These are phyloP conservation scores for Xylaria scruposa DNA, from an alignment of 495 filamentous ascomycete genomes.

Conservation along the genomic window DNA sequence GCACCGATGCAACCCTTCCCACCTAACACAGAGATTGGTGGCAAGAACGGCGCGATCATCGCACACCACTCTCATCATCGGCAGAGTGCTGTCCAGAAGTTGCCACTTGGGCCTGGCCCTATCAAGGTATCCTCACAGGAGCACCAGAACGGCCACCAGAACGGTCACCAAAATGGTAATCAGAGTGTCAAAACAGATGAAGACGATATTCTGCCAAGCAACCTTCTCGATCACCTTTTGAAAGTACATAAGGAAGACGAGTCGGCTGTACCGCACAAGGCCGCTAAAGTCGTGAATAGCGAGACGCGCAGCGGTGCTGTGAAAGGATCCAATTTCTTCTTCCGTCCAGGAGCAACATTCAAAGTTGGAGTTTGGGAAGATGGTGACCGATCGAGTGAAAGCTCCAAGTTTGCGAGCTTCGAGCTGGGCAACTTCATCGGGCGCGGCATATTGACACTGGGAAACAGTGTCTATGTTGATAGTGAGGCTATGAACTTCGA, in stretches of 20 bases:
- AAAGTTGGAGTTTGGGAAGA: conserved; percentile 45
- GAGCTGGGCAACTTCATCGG: conserved; percentile 24
- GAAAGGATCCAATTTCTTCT: conserved; percentile 42
- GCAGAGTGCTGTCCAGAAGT: not conserved
- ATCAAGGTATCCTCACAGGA: not conserved
- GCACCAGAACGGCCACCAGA: not conserved
- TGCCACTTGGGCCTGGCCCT: not conserved
- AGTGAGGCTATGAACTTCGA: conserved; percentile 30
- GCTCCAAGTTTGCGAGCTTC: conserved; percentile 17
- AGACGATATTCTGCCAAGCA: no score
- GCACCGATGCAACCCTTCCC: conserved; percentile 46
- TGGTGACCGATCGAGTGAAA: conserved; percentile 2
- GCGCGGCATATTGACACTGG: conserved; percentile 24
- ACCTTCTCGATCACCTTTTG: not conserved
- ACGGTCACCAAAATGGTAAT: conserved; percentile 9
- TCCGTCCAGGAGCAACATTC: conserved; percentile 38
- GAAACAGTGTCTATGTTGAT: conserved; percentile 26
- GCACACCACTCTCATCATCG: not conserved
- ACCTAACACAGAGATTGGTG: conserved; percentile 25
- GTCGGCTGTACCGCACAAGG: conserved; percentile 6
- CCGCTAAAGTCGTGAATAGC: conserved; percentile 17
- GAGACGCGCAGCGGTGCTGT: conserved; percentile 17
- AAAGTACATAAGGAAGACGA: conserved; percentile 21
- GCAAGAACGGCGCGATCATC: conserved; percentile 25
- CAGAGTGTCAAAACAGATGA: not conserved